Percentiles rank a stretch among this genome's conserved stretches.
Evolutionary conservation across 345 rosid genomes (phyloP).

Genomic region (Syzygium aqueum): DNA sequence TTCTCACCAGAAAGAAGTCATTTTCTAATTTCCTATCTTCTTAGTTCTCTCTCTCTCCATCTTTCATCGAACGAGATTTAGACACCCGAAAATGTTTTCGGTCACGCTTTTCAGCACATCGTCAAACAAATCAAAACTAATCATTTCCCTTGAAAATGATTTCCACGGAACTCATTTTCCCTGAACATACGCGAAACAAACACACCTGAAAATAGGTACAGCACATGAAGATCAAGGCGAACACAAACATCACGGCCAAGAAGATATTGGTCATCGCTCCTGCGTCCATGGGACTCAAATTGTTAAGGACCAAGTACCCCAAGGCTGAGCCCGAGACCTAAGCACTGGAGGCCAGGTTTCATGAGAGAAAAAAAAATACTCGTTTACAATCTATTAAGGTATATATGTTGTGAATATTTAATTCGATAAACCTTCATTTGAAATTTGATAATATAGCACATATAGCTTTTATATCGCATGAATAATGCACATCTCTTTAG

Average conservation of each 20-base stretch:
- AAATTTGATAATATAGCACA: background rate
- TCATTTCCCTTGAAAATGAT: no score
- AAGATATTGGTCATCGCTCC: background rate
- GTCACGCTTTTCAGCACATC: no score
- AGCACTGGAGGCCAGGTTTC: no score
- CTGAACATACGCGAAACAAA: no score
- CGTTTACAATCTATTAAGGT: background rate
- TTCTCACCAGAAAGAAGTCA: background rate
- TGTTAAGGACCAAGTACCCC: background rate
- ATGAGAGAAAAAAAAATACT: background rate
- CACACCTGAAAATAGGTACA: background rate
- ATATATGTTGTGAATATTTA: background rate
- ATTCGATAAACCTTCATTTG: background rate
- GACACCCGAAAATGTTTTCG: background rate
- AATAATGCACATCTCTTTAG: background rate
- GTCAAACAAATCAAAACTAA: no score
- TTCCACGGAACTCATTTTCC: no score
- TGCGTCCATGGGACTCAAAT: background rate
- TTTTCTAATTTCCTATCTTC: background rate
- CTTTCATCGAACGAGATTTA: background rate
- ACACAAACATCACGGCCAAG: background rate
- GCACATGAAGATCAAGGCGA: background rate
- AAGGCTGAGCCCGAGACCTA: no score
- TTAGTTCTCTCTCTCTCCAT: no score
- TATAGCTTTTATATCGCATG: background rate